Percentiles rank a stretch among this genome's conserved stretches.
phyloP scores from a whole-genome alignment of 2,329 filamentous ascomycete genomes.

The Talaromyces sp. region DNA sequence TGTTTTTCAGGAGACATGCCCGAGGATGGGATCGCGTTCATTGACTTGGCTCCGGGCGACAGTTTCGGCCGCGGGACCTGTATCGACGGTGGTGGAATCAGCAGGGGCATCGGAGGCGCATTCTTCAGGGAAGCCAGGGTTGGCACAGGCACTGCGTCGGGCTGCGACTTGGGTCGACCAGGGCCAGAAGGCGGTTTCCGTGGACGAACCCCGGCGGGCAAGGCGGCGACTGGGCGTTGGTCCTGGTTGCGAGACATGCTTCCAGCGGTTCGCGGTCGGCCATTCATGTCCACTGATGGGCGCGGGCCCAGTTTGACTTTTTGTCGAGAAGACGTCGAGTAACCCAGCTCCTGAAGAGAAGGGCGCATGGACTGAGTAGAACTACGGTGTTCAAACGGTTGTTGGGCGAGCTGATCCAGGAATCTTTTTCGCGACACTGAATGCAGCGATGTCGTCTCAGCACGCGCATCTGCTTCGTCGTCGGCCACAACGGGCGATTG shows the following conservation, averaged over 20 bases:
- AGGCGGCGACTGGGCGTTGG: conserved; percentile 67
- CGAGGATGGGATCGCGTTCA: conserved; percentile 42
- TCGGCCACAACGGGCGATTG: conserved; percentile 3
- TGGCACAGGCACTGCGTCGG: conserved; percentile 24
- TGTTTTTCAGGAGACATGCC: conserved; percentile 84
- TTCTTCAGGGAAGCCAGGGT: conserved; percentile 20
- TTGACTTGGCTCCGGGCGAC: conserved; percentile 36
- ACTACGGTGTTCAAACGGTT: conserved; percentile 29
- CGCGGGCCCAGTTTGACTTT: conserved; percentile 88
- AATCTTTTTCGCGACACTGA: conserved; percentile 21
- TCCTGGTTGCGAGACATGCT: conserved; percentile 39
- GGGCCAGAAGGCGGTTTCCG: conserved; percentile 45
- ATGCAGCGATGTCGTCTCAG: conserved; percentile 19
- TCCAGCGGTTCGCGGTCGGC: conserved; percentile 56
- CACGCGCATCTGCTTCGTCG: conserved; percentile 15
- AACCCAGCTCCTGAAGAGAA: conserved; percentile 40
- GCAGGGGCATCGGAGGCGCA: conserved; percentile 33
- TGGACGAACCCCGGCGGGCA: conserved; percentile 74
- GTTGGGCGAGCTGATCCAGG: conserved; percentile 31
- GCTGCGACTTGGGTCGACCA: conserved; percentile 41
- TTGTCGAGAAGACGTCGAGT: conserved; percentile 33
- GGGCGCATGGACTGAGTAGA: conserved; percentile 40
- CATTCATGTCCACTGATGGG: conserved; percentile 61
- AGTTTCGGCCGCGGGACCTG: conserved; percentile 27
- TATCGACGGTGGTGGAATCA: conserved; percentile 33